phyloP scores from a whole-genome alignment of 371 early-diverging fungal genomes.

The Parasitella parasitica region DNA sequence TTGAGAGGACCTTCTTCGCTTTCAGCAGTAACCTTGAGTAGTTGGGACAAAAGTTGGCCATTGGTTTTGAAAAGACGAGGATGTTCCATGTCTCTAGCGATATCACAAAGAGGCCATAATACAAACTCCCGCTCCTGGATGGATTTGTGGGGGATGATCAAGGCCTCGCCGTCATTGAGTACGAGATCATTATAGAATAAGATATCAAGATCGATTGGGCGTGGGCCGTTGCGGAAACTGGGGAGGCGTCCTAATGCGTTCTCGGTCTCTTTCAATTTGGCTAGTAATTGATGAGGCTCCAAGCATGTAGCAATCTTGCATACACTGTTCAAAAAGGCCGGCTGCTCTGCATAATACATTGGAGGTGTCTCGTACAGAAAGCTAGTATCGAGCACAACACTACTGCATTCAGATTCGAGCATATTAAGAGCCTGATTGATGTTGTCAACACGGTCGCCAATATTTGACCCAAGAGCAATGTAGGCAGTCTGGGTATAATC shows the following conservation, averaged over 20 bases:
- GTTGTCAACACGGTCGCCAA: conserved; percentile 82
- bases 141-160: conserved; percentile 89
- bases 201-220: conserved; percentile 95
- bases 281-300: conserved; percentile 74
- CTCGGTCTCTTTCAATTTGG: conserved; percentile 83
- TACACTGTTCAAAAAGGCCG: conserved; percentile 87
- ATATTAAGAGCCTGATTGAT: conserved; percentile 73
- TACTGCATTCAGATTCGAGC: conserved; percentile 52
- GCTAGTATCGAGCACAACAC: conserved; percentile 86
- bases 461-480: conserved; percentile 92
- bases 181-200: conserved; percentile 85
- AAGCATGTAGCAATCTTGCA: conserved; percentile 83
- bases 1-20: conserved; percentile 40
- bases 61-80: conserved; percentile 81
- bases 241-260: conserved; percentile 72
- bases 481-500: conserved; percentile 51
- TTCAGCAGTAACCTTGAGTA: conserved; percentile 61
- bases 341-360: conserved; percentile 95
- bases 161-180: conserved; percentile 54
- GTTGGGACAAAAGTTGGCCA: conserved; percentile 75
- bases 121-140: conserved; percentile 95
- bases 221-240: conserved; percentile 83
- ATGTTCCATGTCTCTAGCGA: conserved; percentile 88
- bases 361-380: conserved; percentile 95
- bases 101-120: conserved; percentile 90